phyloP scores from a whole-genome alignment of 495 filamentous ascomycete species.

The Penicillium verhagenii region DNA sequence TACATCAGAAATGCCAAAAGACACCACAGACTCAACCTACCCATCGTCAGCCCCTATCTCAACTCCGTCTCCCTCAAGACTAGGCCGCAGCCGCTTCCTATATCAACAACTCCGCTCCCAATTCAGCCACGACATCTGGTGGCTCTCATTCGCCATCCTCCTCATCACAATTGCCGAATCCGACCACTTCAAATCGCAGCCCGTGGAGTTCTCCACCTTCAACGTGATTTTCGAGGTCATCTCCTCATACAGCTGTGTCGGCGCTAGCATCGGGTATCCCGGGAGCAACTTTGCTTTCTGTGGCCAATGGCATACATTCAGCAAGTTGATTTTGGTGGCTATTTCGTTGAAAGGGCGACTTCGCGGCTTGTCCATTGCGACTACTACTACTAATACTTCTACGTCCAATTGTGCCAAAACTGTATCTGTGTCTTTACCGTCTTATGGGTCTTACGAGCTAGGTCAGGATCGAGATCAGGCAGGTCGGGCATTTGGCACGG shows the following conservation, averaged over 20 bases:
- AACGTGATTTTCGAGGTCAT: conserved; percentile 84
- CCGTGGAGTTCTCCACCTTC: conserved; percentile 73
- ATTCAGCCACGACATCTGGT: conserved; percentile 84
- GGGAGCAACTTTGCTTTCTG: conserved; percentile 65
- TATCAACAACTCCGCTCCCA: conserved; percentile 68
- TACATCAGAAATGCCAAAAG: conserved; percentile 62
- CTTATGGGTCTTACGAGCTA: neutral
- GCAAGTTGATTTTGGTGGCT: conserved; percentile 71
- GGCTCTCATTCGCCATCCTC: conserved; percentile 68
- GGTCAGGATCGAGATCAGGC: neutral
- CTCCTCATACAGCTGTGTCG: conserved; percentile 83
- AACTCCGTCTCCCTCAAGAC: conserved; percentile 1
- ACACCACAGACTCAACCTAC: conserved; percentile 13
- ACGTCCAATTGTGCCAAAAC: no score
- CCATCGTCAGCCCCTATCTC: conserved; percentile 30
- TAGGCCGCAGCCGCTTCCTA: conserved; percentile 48
- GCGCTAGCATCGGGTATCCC: conserved; percentile 70
- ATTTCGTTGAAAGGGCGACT: conserved; percentile 77
- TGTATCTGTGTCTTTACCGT: neutral
- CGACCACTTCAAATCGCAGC: conserved; percentile 59
- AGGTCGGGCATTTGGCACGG: no score
- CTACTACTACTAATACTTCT: no score
- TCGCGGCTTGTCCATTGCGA: conserved; percentile 52
- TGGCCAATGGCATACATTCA: conserved; percentile 65
- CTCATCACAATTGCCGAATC: conserved; percentile 73